Base-by-base conservation (phyloP, 2,329 filamentous ascomycete genomes). In the Calcarisporium arbuscula region DNA sequence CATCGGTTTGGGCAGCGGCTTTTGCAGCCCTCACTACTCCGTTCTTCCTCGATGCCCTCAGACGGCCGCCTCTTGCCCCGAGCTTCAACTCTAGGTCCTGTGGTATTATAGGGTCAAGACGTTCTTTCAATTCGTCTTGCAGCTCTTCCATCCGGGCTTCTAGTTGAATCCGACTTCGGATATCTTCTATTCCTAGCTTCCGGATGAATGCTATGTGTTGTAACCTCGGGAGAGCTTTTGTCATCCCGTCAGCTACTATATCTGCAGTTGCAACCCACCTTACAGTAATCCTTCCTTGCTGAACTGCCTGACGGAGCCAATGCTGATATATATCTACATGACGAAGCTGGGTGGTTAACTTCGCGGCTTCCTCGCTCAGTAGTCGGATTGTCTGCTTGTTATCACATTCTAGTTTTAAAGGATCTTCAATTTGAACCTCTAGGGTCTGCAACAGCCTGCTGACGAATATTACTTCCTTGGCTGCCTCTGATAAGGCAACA, bases 401-500 rank as follows among this genome's bases (percentile, higher is more conserved):
- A 28, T 28, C 27, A 16, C 8, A 8, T 28, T 28, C 27, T 15
- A 28, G 27, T 15, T 8, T 8, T 16, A 28, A 15, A 8, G 27
- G 27, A 12, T 15, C 14, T 9, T 8, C 27, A 12, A 28, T 8
- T 28, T 15, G 8, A 28, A 16, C n/a, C n/a, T n/a, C n/a, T n/a
- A n/a, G n/a, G n/a, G n/a, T n/a, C n/a, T n/a, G n/a, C n/a, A n/a
- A n/a, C 27, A 28, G 8, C 17, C 27, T 8, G 8, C 27, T 16
- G 9, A 16, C 14, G 17, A 15, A 33, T 21, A 30, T 30, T 6
- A 9, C 28, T 15, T 38, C 30, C 19, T 31, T 35, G 11, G 33
- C 20, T 20, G 36, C 31, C 29, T 38, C n/a, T 17, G 36, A 28
- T 4, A 29, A 17, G 19, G 36, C 18, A 16, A 38, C 10, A n/a